Conservation (phyloP, 2,329 filamentous ascomycete genomes). For the Ophiostoma montium region DNA sequence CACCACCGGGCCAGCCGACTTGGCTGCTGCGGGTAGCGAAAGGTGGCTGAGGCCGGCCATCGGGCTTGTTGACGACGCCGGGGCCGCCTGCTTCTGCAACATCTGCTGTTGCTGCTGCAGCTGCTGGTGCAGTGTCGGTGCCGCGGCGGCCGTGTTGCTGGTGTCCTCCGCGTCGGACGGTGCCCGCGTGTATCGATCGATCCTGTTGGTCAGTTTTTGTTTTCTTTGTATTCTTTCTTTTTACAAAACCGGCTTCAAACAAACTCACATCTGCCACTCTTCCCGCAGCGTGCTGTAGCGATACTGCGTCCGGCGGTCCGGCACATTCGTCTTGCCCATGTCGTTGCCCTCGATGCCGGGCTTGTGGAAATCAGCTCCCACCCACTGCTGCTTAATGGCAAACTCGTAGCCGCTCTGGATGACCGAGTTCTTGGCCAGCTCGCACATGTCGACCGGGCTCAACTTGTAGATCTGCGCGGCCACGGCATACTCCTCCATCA, state of each 20-base stretch:
- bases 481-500: conserved; percentile 97
- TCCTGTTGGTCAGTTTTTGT: too few species aligned
- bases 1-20: not conserved
- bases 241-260: too few species aligned
- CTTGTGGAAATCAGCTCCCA: conserved; percentile 63
- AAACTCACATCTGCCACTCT: too few species aligned
- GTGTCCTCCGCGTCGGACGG: not conserved
- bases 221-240: too few species aligned
- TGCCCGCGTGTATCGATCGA: not conserved
- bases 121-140: not conserved
- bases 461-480: conserved; percentile 98
- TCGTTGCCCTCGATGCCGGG: conserved; percentile 76
- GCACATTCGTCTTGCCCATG: conserved; percentile 93
- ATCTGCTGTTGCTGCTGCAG: not conserved
- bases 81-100: not conserved
- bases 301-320: conserved; percentile 82
- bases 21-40: not conserved
- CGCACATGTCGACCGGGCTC: conserved; percentile 94
- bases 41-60: not conserved
- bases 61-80: not conserved
- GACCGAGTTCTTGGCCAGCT: conserved; percentile 91
- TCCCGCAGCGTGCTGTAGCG: conserved; percentile 73
- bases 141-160: not conserved
- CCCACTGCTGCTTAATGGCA: conserved; percentile 79
- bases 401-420: conserved; percentile 88